These are phyloP conservation scores for Medicago arabica DNA, from an alignment of 306 rosid genomes.

Conservation along the genomic window DNA sequence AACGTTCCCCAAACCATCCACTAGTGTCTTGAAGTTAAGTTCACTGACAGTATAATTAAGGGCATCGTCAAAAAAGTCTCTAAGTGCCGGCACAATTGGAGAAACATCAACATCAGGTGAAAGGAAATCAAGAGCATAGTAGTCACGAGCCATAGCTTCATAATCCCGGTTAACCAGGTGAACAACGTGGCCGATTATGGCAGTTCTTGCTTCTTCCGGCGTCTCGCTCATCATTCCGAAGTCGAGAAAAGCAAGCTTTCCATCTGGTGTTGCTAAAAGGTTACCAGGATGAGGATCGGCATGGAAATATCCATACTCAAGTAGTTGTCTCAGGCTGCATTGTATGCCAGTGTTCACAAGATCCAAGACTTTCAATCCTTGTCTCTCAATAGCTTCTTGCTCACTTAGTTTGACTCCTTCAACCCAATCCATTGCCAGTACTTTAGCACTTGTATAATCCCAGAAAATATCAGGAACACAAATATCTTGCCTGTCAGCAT, in stretches of 20 bases:
- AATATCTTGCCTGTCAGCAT: slow-evolving; percentile 85
- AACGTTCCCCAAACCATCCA: slow-evolving; percentile 90
- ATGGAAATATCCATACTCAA: slow-evolving; percentile 93
- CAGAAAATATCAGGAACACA: slow-evolving; percentile 90
- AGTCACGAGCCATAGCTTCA: slow-evolving; percentile 96
- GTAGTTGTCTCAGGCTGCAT: slow-evolving; percentile 93
- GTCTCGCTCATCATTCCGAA: slow-evolving; percentile 99
- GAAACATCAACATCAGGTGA: slow-evolving; percentile 82
- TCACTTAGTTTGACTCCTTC: slow-evolving; percentile 86
- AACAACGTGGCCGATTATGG: slow-evolving; percentile 94
- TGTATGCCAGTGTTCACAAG: slow-evolving; percentile 86
- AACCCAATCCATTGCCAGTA: slow-evolving; percentile 94
- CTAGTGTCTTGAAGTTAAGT: slow-evolving; percentile 91
- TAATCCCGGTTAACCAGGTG: slow-evolving; percentile 95
- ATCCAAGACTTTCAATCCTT: slow-evolving; percentile 86
- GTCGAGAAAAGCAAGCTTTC: slow-evolving; percentile 92
- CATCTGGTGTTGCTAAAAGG: slow-evolving; percentile 90
- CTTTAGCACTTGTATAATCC: slow-evolving; percentile 87
- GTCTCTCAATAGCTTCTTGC: slow-evolving; percentile 85
- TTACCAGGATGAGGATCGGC: slow-evolving; percentile 99
- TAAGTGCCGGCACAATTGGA: slow-evolving; percentile 90
- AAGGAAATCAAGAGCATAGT: slow-evolving; percentile 85
- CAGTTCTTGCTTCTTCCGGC: slow-evolving; percentile 89
- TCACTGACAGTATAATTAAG: slow-evolving; percentile 90
- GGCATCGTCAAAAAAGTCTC: slow-evolving; percentile 85